phyloP scores from a whole-genome alignment of 2,329 filamentous ascomycete species.

The Apiospora rasikravindrae region DNA sequence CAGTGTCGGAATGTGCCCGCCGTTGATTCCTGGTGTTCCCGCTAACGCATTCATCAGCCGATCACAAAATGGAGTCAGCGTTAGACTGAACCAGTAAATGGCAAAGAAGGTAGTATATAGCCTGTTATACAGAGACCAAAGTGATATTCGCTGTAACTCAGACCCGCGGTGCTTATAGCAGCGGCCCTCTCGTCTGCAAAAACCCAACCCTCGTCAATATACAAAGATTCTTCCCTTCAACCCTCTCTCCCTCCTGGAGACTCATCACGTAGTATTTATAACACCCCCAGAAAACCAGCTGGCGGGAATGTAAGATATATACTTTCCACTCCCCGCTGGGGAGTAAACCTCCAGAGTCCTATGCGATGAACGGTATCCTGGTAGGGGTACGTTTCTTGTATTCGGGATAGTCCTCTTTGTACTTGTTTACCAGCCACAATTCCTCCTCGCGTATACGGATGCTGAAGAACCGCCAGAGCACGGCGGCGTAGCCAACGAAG shows the following conservation, averaged over 20 bases:
- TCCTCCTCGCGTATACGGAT: conserved; percentile 80
- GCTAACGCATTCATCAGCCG: not conserved
- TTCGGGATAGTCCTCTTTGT: conserved; percentile 77
- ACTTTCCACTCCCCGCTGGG: not conserved
- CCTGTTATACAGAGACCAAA: not conserved
- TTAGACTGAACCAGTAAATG: not conserved
- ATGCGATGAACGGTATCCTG: conserved; percentile 77
- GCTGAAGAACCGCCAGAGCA: conserved; percentile 87
- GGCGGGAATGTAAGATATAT: no score
- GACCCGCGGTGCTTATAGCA: no score
- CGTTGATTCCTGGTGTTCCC: not conserved
- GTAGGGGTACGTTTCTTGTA: conserved; percentile 76
- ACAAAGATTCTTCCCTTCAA: not conserved
- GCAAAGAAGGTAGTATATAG: not conserved
- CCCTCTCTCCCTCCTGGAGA: no score
- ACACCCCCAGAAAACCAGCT: not conserved
- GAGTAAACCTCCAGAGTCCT: not conserved
- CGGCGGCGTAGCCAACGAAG: conserved; percentile 72
- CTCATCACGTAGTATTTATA: no score
- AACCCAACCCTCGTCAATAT: not conserved
- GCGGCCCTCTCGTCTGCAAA: no score
- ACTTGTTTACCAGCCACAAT: conserved; percentile 76
- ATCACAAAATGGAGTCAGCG: not conserved
- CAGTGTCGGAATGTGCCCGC: no score
- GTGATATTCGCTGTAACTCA: not conserved